Percentiles rank a stretch among this genome's conserved stretches.
These are phyloP conservation scores for Aspergillus viridinutans DNA, from an alignment of 2,329 filamentous ascomycete genomes.

Conservation along the genomic window DNA sequence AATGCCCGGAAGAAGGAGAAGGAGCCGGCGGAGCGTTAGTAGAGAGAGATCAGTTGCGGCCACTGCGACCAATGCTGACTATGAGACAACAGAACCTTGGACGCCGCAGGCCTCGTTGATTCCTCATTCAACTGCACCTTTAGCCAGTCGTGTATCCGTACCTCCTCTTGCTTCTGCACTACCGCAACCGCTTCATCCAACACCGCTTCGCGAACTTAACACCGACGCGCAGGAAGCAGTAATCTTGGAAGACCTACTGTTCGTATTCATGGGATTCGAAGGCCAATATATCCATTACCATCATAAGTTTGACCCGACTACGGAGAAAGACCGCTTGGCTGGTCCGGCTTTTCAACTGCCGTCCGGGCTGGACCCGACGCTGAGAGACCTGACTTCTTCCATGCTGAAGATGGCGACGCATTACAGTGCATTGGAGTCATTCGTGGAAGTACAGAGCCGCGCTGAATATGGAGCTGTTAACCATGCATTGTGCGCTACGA, in stretches of 20 bases:
- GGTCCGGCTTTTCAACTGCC: constrained; percentile 78
- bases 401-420: constrained; percentile 95
- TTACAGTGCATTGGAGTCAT: constrained; percentile 84
- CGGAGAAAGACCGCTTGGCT: constrained; percentile 80
- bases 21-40: constrained; percentile 29
- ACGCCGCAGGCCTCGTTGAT: constrained; percentile 73
- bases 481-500: constrained; percentile 91
- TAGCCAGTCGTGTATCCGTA: constrained; percentile 64
- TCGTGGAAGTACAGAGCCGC: constrained; percentile 88
- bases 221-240: constrained; percentile 80
- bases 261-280: constrained; percentile 97
- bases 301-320: constrained; percentile 73
- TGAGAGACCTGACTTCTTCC: constrained; percentile 78
- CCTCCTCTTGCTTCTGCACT: constrained; percentile 62
- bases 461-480: constrained; percentile 93
- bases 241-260: constrained; percentile 85
- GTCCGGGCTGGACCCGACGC: constrained; percentile 80
- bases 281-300: constrained; percentile 93
- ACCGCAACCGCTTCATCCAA: constrained; percentile 64
- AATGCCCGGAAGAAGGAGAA: constrained; percentile 31
- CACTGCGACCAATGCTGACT: constrained; percentile 12
- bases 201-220: constrained; percentile 64
- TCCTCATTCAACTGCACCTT: constrained; percentile 64
- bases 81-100: constrained; percentile 54
- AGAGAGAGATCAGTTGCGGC: neutral